phyloP scores from a whole-genome alignment of 345 rosid genomes.

The Theobroma cacao region DNA sequence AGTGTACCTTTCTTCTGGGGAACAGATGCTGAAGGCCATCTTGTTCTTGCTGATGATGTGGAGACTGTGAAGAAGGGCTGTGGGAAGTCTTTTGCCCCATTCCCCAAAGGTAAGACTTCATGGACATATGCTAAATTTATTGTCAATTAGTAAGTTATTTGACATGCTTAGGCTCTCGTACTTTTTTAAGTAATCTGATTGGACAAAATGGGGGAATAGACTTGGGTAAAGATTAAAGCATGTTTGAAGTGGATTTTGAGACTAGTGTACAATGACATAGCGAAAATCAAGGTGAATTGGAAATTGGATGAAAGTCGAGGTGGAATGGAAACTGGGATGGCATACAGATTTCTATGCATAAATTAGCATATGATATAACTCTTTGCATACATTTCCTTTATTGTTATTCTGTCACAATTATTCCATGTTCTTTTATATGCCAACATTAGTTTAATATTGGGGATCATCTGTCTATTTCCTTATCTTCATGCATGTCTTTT shows the following conservation, averaged over 20 bases:
- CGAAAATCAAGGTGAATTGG: background rate
- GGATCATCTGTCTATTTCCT: background rate
- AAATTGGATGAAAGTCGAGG: background rate
- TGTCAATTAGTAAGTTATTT: background rate
- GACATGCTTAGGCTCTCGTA: background rate
- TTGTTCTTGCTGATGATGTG: constrained; percentile 68
- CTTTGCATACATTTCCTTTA: background rate
- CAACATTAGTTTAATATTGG: background rate
- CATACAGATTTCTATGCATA: background rate
- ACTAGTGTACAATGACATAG: background rate
- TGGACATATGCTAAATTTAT: background rate
- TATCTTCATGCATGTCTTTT: background rate
- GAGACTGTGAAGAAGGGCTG: constrained; percentile 74
- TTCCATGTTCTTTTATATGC: too few species aligned
- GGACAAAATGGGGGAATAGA: background rate
- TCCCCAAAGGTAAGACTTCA: constrained; percentile 77
- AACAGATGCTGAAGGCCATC: constrained; percentile 75
- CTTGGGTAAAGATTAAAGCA: background rate
- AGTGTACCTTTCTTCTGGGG: constrained; percentile 92
- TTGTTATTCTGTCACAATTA: background rate
- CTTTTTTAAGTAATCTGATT: background rate
- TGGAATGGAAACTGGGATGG: background rate
- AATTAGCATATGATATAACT: background rate
- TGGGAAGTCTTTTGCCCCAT: constrained; percentile 92
- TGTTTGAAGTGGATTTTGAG: background rate